These are phyloP conservation scores for Zopfochytrium polystomum DNA, from an alignment of 371 early-diverging fungal genomes.

Conservation along the genomic window DNA sequence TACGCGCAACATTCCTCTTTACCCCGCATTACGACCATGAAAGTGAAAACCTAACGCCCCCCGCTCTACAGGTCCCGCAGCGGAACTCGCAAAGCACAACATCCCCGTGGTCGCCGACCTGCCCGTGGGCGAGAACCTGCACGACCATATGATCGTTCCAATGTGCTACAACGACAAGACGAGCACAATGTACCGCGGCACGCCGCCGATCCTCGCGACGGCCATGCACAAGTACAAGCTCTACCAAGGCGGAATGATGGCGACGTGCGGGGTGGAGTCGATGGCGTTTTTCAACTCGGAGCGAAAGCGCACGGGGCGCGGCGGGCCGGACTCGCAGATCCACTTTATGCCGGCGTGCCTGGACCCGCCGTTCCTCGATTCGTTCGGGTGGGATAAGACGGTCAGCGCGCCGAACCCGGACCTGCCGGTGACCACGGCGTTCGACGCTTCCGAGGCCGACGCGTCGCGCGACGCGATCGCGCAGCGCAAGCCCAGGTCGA, in stretches of 20 bases:
- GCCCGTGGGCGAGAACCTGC: conserved; percentile 45
- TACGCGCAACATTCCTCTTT: not conserved
- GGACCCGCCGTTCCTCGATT: too few relatives aligned
- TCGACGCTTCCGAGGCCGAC: too few relatives aligned
- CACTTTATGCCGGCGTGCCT: not conserved
- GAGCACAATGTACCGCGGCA: conserved; percentile 17
- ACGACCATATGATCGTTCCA: conserved; percentile 38
- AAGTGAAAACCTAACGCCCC: conserved; percentile 24
- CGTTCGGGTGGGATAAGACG: too few relatives aligned
- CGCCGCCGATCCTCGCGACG: conserved; percentile 18
- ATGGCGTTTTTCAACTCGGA: conserved; percentile 33
- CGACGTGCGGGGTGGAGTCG: conserved; percentile 35
- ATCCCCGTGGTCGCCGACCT: conserved; percentile 27
- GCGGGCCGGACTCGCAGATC: conserved; percentile 3
- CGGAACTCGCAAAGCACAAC: conserved; percentile 25
- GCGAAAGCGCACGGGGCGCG: too few relatives aligned
- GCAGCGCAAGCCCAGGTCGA: too few relatives aligned
- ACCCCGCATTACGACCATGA: not conserved
- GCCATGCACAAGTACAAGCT: conserved; percentile 16
- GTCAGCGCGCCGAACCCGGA: too few relatives aligned
- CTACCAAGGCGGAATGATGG: conserved; percentile 25
- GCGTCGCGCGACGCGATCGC: too few relatives aligned
- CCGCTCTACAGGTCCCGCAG: conserved; percentile 32
- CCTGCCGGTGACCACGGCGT: too few relatives aligned
- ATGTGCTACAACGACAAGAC: conserved; percentile 13